These are phyloP conservation scores for Vitis amurensis DNA, from an alignment of 164 flowering plant species.

Conservation along the genomic window DNA sequence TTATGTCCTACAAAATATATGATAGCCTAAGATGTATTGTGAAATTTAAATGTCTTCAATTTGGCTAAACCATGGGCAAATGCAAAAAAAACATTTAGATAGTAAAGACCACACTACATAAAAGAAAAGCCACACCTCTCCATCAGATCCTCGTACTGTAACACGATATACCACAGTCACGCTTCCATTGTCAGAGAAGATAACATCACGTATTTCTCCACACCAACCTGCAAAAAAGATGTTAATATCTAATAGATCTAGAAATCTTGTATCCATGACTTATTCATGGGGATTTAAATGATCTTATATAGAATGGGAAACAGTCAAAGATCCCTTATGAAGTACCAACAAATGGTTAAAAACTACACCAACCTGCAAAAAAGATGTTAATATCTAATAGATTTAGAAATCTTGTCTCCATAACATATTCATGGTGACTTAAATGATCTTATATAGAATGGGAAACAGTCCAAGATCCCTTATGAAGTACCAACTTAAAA, in stretches of 20 bases:
- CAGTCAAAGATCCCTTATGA: too few species aligned
- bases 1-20: not conserved
- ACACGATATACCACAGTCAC: conserved; percentile 96
- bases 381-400: too few species aligned
- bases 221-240: conserved; percentile 79
- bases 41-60: not conserved
- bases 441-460: too few species aligned
- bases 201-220: conserved; percentile 92
- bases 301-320: too few species aligned
- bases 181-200: conserved; percentile 79
- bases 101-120: not conserved
- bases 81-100: not conserved
- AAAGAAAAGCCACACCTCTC: conserved; percentile 65
- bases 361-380: too few species aligned
- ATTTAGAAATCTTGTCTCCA: too few species aligned
- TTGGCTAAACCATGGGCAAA: not conserved
- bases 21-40: not conserved
- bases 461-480: too few species aligned
- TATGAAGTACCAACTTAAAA: too few species aligned
- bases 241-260: not conserved
- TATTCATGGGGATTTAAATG: not conserved
- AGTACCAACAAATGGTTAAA: too few species aligned
- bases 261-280: not conserved
- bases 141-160: conserved; percentile 95
- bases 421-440: too few species aligned